Conservation (phyloP, 2,329 filamentous ascomycete genomes). For the Colletotrichum echinochloae region DNA sequence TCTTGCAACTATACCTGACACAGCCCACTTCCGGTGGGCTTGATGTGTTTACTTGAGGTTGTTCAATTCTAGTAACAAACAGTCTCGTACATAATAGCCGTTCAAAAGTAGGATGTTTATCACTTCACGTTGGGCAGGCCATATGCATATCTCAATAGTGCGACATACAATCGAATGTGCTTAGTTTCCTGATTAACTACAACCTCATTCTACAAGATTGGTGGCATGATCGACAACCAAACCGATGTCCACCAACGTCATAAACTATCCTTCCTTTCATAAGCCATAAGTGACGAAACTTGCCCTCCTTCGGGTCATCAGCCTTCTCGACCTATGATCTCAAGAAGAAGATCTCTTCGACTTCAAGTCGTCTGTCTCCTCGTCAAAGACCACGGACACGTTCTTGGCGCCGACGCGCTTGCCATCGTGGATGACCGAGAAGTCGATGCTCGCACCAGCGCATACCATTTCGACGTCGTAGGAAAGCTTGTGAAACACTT, state of each 20-base stretch:
- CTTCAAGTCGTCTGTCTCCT: neutral
- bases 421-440: slow-evolving; percentile 38
- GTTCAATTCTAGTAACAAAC: neutral
- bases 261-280: neutral
- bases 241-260: neutral
- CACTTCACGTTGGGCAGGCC: neutral
- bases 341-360: neutral
- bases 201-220: neutral
- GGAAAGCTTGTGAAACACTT: slow-evolving; percentile 2
- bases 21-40: neutral
- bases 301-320: neutral
- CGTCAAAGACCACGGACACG: slow-evolving; percentile 43
- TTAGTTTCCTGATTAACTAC: neutral
- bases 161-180: neutral
- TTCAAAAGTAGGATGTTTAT: neutral
- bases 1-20: neutral
- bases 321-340: neutral
- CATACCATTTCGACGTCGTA: slow-evolving; percentile 43
- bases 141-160: neutral
- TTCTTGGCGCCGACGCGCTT: slow-evolving; percentile 40
- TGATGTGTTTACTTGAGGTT: neutral
- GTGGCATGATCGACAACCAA: neutral
- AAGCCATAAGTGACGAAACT: neutral
- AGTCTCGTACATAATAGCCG: neutral
- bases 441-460: slow-evolving; percentile 43